Base-by-base conservation (phyloP, 1,284 basidiomycete genomes). In the Exsudoporus floridanus region DNA sequence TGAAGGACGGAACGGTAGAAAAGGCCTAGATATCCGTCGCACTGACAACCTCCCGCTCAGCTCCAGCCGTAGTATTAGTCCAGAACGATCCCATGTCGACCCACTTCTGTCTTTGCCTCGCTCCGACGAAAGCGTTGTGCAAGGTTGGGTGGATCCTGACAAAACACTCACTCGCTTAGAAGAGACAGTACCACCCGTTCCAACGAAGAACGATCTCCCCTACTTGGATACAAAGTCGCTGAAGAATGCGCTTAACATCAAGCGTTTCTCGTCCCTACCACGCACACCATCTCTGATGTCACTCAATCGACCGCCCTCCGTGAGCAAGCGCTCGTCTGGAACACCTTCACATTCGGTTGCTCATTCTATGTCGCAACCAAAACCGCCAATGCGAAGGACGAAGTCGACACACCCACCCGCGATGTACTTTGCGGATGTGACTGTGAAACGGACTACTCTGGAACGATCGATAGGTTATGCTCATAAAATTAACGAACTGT, bases 391-490 rank as follows among this genome's bases (percentile, higher is more conserved):
- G 40, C 67, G 57, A 34, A 82, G 76, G 63, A 75, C 77, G 38
- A 74, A 71, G 60, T 73, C 79, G 23, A 56, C 73, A 6, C 83
- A 84, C 71, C 91, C 92, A 0, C 72, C 83, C 21, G 88, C 91
- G 6, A 84, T 94, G 83, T 77, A 81, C 56, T 90, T 80, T 60
- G 76, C 78, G 19, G 89, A 94, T 63, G 78, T 96, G 12, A 71
- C 80, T 50, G 60, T 63, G 12, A 77, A 81, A 69, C 82, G 79
- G 62, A 85, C 77, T 28, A 63, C 88, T 0, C 66, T 84, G 4
- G 94, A 96, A 64, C 78, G 93, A 36, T 90, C 89, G 44, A 69
- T 76, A 28, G 82, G 83, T 41, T 97, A 96, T 65, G 88, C 90
- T 8, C 73, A 76, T 56, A 93, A 92, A 71, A 90, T 95, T 59